These are phyloP conservation scores for Plasmodium inui DNA, from an alignment of 169 alveolate genomes.

Conservation along the genomic window DNA sequence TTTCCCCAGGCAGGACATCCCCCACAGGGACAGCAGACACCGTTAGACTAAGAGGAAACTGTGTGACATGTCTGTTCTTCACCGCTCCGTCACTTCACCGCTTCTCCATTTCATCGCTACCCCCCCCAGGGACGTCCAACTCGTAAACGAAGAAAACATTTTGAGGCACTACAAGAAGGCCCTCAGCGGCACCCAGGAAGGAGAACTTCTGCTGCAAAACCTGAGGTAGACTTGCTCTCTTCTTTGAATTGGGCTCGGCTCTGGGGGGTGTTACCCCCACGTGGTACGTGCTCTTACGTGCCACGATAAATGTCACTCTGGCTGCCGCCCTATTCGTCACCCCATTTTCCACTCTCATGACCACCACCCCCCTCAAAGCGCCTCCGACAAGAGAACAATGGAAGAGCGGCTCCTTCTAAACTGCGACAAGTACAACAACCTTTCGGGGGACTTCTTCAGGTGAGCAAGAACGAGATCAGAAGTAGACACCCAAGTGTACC, in stretches of 20 bases:
- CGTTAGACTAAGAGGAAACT: background rate
- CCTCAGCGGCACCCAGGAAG: slow-evolving; percentile 32
- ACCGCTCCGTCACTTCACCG: background rate
- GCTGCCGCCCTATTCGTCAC: background rate
- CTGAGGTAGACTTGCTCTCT: slow-evolving; percentile 4
- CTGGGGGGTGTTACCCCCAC: background rate
- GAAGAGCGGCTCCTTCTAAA: slow-evolving; percentile 67
- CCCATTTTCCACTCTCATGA: background rate
- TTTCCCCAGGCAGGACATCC: background rate
- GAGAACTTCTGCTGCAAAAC: slow-evolving; percentile 17
- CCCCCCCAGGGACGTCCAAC: background rate
- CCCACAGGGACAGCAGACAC: background rate
- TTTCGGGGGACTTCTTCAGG: slow-evolving; percentile 27
- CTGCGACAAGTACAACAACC: slow-evolving; percentile 28
- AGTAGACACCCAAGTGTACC: background rate
- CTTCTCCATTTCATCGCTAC: background rate
- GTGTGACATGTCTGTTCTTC: background rate
- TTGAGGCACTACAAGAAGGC: slow-evolving; percentile 14
- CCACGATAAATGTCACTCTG: background rate
- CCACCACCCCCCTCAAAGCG: slow-evolving; percentile 1
- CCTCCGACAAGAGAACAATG: slow-evolving; percentile 14
- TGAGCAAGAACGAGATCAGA: background rate
- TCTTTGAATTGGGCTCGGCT: background rate
- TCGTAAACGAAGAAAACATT: slow-evolving; percentile 40
- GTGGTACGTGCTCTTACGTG: background rate